Conservation (phyloP, 768 basidiomycete genomes). For the Tylopilus plumbeoviolaceoides region DNA sequence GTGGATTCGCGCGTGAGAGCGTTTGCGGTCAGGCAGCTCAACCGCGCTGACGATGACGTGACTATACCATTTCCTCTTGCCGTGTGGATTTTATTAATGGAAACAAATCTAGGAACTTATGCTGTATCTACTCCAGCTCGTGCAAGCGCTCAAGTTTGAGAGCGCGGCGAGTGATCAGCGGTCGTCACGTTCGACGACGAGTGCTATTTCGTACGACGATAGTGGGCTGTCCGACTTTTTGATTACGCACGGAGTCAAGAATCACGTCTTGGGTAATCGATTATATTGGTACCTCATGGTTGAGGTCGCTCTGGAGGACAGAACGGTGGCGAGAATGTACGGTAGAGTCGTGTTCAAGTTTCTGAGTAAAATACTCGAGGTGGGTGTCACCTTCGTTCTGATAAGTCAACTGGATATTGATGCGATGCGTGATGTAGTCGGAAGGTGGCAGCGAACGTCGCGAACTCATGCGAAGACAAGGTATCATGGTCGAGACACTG, state of each 20-base stretch:
- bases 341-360: constrained; percentile 88
- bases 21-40: constrained; percentile 90
- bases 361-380: constrained; percentile 85
- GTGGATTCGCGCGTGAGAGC: constrained; percentile 90
- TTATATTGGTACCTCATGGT: constrained; percentile 99
- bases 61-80: constrained; percentile 18
- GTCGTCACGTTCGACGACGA: constrained; percentile 66
- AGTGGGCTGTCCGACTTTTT: constrained; percentile 93
- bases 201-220: constrained; percentile 82
- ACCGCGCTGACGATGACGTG: constrained; percentile 92
- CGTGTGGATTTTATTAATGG: background rate
- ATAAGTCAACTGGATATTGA: background rate
- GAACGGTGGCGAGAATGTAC: constrained; percentile 88
- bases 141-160: constrained; percentile 97
- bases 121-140: constrained; percentile 90
- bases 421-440: constrained; percentile 36
- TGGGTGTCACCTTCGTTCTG: constrained; percentile 27
- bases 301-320: constrained; percentile 86
- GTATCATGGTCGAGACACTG: constrained; percentile 80
- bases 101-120: constrained; percentile 69
- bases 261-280: constrained; percentile 82
- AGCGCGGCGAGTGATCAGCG: constrained; percentile 73
- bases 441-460: constrained; percentile 79
- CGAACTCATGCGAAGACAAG: constrained; percentile 89
- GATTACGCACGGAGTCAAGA: constrained; percentile 77